These are phyloP conservation scores for Xerocomus brunneocitrinus DNA, from an alignment of 768 basidiomycete species.

Conservation along the genomic window DNA sequence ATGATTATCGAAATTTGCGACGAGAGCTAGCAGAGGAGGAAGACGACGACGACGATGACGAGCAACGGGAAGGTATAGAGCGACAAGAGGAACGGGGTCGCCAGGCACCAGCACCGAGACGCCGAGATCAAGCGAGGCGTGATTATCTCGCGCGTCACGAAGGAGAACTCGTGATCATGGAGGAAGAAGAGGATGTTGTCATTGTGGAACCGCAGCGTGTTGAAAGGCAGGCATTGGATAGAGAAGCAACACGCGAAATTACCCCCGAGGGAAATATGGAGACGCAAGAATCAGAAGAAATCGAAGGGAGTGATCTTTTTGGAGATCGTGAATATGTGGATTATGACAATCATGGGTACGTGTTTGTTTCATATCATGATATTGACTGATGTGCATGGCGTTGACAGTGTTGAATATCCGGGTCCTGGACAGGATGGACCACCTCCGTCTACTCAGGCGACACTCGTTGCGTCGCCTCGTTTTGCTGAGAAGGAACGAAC, in stretches of 20 bases:
- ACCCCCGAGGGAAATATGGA: background rate
- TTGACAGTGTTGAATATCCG: constrained; percentile 4
- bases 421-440: background rate
- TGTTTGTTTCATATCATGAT: background rate
- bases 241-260: background rate
- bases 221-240: background rate
- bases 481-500: background rate
- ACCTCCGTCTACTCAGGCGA: constrained; percentile 23
- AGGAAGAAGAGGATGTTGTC: background rate
- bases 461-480: constrained; percentile 21
- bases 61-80: background rate
- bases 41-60: constrained; percentile 5
- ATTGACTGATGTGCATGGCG: background rate
- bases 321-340: constrained; percentile 13
- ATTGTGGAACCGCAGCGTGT: background rate
- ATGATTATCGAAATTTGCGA: background rate
- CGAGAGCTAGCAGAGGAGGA: constrained; percentile 5
- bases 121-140: background rate
- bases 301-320: constrained; percentile 21
- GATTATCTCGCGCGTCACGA: background rate
- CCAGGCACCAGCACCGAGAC: background rate
- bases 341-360: constrained; percentile 12
- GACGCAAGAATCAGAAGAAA: constrained; percentile 1
- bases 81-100: background rate
- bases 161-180: background rate